Evolutionary conservation across 768 basidiomycete genomes (phyloP), one percentile per base, ranked within the genome.

Genomic region (Leccinum longicurvipes): DNA sequence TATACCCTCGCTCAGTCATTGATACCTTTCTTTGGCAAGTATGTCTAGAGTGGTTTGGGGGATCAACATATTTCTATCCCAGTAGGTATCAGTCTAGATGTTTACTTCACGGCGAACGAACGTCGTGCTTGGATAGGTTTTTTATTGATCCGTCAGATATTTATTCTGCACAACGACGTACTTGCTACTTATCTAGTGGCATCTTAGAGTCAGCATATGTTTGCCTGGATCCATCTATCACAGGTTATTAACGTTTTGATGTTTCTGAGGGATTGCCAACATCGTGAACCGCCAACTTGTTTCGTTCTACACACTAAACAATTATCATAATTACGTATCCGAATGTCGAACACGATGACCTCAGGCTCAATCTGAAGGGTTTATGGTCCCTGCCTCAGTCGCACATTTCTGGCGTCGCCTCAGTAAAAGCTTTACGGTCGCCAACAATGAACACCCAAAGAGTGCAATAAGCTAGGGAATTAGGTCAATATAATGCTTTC

Each of bases 1-100:
- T 98, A 96, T 77, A 98, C 96, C 48, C 82, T 98, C 4, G 96
- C 96, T 11, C 96, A 98, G 74, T 90, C 89, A 17, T 79, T 98
- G 72, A 98, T 98, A 77, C 95, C 95, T 46, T 76, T 87, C 64
- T 97, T 95, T 74, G 82, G 86, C 42, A 84, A 91, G 71, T 95
- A 91, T 72, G 90, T 91, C 59, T 91, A 68, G 66, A 66, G 50
- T 49, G 48, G 25, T 7, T 10, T 14, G 24, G 48, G 23, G 23
- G 24, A 28, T 21, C 53, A 27, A 17, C n/a, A 29, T 19, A 19
- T 41, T 34, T 19, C 21, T 4, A 21, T 45, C 44, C 42, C 24
- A 50, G 55, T 46, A 49, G 21, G 6, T 49, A 6, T 24, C 14
- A 19, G 34, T 54, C 11, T 29, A 8, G 42, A 34, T 48, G 47